phyloP scores from a whole-genome alignment of 176 grass and related monocot genomes.

The Secale cereale region DNA sequence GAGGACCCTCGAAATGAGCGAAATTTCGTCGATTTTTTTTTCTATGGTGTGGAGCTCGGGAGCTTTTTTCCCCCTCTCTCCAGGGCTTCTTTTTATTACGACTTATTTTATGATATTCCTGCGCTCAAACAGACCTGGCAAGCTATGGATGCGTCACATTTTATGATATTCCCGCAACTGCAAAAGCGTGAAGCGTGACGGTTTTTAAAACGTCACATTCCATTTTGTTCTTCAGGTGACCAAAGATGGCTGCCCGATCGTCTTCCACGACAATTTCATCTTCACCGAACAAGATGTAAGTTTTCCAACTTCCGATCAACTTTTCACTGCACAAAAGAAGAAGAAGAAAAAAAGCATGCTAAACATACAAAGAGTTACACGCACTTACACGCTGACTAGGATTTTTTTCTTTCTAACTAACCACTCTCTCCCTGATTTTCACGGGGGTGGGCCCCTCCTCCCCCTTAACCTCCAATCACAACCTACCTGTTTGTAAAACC shows the following conservation, averaged over 20 bases:
- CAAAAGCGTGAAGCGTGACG: background rate
- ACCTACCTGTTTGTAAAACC: no score
- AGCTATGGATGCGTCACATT: background rate
- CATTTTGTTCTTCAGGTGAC: slow-evolving; percentile 56
- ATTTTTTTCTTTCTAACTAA: no score
- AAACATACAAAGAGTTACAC: no score
- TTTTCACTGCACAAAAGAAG: background rate
- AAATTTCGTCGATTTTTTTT: no score
- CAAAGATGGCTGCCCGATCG: slow-evolving; percentile 56
- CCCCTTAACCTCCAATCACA: no score
- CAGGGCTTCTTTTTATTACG: background rate
- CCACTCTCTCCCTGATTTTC: no score
- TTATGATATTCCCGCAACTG: background rate
- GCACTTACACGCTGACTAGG: no score
- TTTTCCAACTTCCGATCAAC: no score
- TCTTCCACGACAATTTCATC: slow-evolving; percentile 88
- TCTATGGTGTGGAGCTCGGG: no score
- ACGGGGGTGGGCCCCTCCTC: no score
- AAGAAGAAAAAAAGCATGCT: background rate
- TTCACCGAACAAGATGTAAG: slow-evolving; percentile 65
- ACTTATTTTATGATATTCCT: background rate
- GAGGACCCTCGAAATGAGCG: no score
- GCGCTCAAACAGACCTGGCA: background rate
- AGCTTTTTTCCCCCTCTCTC: background rate
- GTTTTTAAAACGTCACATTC: background rate